Percentiles rank a stretch among this genome's conserved stretches.
These are phyloP conservation scores for Suillus lakei DNA, from an alignment of 768 basidiomycete species.

Conservation along the genomic window DNA sequence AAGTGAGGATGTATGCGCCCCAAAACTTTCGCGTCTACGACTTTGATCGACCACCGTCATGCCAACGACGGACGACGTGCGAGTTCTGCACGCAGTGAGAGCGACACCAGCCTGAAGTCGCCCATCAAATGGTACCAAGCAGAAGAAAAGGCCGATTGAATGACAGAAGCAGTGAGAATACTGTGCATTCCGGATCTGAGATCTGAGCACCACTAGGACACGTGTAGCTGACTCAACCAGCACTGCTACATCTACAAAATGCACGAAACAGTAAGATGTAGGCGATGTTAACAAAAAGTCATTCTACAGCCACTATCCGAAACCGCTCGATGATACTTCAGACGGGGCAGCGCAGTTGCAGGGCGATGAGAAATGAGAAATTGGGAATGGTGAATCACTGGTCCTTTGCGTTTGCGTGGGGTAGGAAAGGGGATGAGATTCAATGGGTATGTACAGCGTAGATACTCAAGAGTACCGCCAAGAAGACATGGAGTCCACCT, in stretches of 20 bases:
- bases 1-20: neutral
- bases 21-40: neutral
- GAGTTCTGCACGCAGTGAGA: neutral
- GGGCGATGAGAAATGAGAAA: too few relatives aligned
- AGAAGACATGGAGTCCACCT: too few relatives aligned
- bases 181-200: constrained; percentile 24
- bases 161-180: constrained; percentile 21
- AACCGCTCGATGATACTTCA: too few relatives aligned
- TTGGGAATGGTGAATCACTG: too few relatives aligned
- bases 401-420: too few relatives aligned
- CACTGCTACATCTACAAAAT: constrained; percentile 9
- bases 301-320: neutral
- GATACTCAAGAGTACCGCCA: too few relatives aligned
- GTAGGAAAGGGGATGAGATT: too few relatives aligned
- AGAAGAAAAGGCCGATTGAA: neutral
- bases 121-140: neutral
- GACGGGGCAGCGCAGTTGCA: too few relatives aligned
- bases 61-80: neutral
- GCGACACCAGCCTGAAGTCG: neutral
- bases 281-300: neutral
- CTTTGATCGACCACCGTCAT: neutral
- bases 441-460: too few relatives aligned
- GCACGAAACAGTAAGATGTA: neutral
- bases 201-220: constrained; percentile 6
- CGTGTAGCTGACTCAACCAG: constrained; percentile 7